Evolutionary conservation across 2,329 filamentous ascomycete genomes (phyloP).

Genomic region (Fulvia fulva): DNA sequence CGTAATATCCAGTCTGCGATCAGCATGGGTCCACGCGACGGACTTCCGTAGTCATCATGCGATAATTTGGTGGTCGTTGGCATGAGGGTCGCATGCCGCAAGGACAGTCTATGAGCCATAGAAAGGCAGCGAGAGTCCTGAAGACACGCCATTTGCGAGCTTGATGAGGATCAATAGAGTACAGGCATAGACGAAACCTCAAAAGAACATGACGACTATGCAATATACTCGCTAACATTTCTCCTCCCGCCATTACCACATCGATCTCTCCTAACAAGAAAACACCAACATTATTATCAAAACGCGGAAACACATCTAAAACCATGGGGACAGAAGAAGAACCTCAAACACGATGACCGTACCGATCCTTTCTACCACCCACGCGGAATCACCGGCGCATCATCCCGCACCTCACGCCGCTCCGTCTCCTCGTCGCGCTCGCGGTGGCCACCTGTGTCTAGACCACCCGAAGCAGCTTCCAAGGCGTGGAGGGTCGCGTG

Average conservation of each 20-base stretch:
- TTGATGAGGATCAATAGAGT: neutral
- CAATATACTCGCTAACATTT: neutral
- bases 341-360: too few species aligned
- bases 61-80: neutral
- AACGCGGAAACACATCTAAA: neutral
- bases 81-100: neutral
- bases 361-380: neutral
- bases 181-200: neutral
- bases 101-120: neutral
- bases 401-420: neutral
- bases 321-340: neutral
- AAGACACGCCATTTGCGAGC: neutral
- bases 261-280: too few species aligned
- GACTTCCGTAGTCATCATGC: neutral
- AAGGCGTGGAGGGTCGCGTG: neutral
- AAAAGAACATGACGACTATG: neutral
- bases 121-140: neutral
- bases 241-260: neutral
- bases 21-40: neutral
- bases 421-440: neutral
- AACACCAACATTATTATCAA: neutral
- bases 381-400: neutral
- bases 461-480: neutral
- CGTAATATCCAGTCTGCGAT: neutral
- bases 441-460: neutral